Conservation (phyloP, 257 asterid species). For the Primulina huaijiensis region DNA sequence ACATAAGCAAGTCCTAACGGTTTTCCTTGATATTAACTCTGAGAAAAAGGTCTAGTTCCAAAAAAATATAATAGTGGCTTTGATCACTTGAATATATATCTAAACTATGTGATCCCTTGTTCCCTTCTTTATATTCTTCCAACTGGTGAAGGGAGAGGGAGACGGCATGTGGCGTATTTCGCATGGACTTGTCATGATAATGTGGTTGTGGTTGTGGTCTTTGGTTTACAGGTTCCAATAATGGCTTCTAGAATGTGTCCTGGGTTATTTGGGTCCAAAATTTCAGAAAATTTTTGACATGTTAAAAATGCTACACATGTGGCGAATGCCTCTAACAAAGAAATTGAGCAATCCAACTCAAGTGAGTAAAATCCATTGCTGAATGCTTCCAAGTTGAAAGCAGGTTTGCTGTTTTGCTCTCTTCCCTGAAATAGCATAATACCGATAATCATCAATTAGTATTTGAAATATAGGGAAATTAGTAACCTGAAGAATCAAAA, state of each 20-base stretch:
- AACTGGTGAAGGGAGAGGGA: constrained; percentile 83
- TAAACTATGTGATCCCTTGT: constrained; percentile 1
- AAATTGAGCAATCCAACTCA: constrained; percentile 54
- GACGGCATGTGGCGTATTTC: constrained; percentile 63
- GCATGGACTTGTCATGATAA: constrained; percentile 47
- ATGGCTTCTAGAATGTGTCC: constrained; percentile 27
- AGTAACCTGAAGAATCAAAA: not conserved
- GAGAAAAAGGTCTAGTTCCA: not conserved
- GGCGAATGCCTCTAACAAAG: constrained; percentile 78
- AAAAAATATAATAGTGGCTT: constrained; percentile 23
- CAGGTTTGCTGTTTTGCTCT: constrained; percentile 43
- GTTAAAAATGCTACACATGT: constrained; percentile 66
- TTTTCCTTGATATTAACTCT: not conserved
- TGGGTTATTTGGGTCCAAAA: constrained; percentile 31
- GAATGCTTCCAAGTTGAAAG: constrained; percentile 64
- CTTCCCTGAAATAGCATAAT: constrained; percentile 45
- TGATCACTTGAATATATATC: constrained; percentile 18
- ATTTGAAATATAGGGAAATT: not conserved
- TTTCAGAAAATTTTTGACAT: constrained; percentile 42
- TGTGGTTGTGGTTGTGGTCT: constrained; percentile 10
- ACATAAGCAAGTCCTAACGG: not conserved
- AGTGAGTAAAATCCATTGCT: constrained; percentile 63
- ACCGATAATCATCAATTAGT: not conserved
- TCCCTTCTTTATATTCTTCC: constrained; percentile 58
- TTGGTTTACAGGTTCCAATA: constrained; percentile 22